Evolutionary conservation across 1,139 yeast genomes (phyloP).

Genomic region (Yamadazyma oceani): DNA sequence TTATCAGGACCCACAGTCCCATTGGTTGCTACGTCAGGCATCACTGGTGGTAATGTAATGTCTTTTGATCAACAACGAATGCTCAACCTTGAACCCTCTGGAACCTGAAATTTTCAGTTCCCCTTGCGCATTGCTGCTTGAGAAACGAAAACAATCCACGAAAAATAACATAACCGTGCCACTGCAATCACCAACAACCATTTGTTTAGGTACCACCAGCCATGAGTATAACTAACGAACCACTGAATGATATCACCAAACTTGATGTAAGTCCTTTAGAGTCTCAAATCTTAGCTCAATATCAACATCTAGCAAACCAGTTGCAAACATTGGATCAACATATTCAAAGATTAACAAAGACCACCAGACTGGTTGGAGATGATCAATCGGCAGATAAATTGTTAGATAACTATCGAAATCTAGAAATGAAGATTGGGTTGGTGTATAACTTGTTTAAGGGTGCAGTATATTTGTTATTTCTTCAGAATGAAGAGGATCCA

Average conservation of each 20-base stretch:
- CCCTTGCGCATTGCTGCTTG: not conserved
- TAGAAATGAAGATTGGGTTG: slow-evolving; percentile 64
- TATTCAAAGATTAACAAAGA: slow-evolving; percentile 24
- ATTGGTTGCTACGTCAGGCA: too few species aligned
- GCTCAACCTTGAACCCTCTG: too few species aligned
- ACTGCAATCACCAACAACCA: too few species aligned
- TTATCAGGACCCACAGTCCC: too few species aligned
- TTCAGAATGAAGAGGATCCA: slow-evolving; percentile 14
- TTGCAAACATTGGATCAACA: slow-evolving; percentile 35
- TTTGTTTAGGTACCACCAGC: not conserved
- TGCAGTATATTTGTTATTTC: slow-evolving; percentile 60
- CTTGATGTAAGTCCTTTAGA: slow-evolving; percentile 38
- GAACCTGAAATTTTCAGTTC: slow-evolving; percentile 1
- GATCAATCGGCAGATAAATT: slow-evolving; percentile 27
- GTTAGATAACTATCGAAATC: slow-evolving; percentile 50
- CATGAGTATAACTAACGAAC: not conserved
- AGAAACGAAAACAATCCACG: not conserved
- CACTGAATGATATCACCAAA: slow-evolving; percentile 26
- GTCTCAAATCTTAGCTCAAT: slow-evolving; percentile 43
- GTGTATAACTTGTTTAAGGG: slow-evolving; percentile 68
- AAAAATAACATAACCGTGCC: not conserved
- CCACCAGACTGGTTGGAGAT: slow-evolving; percentile 15
- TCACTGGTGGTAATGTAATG: too few species aligned
- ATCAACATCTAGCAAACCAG: slow-evolving; percentile 47
- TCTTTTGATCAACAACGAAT: too few species aligned